A percentile compares a stretch with the other conserved stretches of the same genome.
phyloP scores from a whole-genome alignment of 306 rosid species.

The Delonix regia region DNA sequence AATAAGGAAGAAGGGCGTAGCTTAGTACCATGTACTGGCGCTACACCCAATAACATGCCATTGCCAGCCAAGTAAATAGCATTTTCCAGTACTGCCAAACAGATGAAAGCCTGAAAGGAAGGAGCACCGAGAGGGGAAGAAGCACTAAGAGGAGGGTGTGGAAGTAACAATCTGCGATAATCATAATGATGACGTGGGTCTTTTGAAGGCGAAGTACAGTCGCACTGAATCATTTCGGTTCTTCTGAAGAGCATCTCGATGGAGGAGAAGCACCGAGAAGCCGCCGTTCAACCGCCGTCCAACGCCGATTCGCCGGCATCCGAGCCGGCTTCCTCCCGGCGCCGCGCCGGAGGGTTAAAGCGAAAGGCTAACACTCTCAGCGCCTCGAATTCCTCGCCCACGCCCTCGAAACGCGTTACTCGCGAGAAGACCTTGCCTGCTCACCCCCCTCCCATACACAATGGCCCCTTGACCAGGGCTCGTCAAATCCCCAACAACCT shows the following conservation, averaged over 20 bases:
- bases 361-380: constrained; percentile 54
- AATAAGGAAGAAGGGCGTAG: constrained; percentile 14
- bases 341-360: constrained; percentile 62
- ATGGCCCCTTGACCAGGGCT: constrained; percentile 79
- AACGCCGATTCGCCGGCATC: constrained; percentile 52
- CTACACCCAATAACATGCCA: neutral
- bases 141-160: neutral
- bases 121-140: neutral
- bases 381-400: constrained; percentile 50
- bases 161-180: constrained; percentile 12
- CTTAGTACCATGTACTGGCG: neutral
- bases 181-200: neutral
- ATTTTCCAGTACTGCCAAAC: neutral
- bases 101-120: neutral
- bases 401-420: constrained; percentile 63
- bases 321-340: constrained; percentile 61
- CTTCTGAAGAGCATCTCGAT: constrained; percentile 29
- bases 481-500: constrained; percentile 61
- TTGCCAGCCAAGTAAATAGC: neutral
- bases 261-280: constrained; percentile 77
- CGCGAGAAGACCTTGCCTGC: constrained; percentile 60
- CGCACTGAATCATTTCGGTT: constrained; percentile 5
- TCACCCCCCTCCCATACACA: constrained; percentile 51
- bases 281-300: constrained; percentile 44
- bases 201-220: constrained; percentile 2